Evolutionary conservation across 2,329 filamentous ascomycete genomes (phyloP), one percentile per base, ranked within the genome.

Genomic region (Myriangium duriaei): DNA sequence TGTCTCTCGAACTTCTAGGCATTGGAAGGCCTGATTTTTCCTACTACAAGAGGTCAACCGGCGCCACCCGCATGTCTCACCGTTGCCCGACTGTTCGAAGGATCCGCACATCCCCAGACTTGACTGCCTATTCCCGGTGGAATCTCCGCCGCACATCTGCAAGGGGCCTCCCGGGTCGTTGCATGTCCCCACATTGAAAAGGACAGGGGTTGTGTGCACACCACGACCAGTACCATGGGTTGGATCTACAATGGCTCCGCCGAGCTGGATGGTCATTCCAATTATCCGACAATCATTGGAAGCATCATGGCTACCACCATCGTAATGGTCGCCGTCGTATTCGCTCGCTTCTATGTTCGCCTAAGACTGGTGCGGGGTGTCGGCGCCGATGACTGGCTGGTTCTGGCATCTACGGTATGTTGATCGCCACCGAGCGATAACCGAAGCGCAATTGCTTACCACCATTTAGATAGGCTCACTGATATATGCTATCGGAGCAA

Each of bases 351-450:
- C 28, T 36, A 12, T 9, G 34, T 36, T 13, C 19, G 34, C 12
- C 13, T 36, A 2, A 28, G 13, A 15, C 17, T 16, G 34, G 21
- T 36, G 3, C 16, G 15, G n/a, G 21, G 12, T 9, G 30, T 36
- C 10, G 34, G 34, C 5, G 4, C 18, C 5, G 34, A 36, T 19
- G 34, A 36, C 34, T 36, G 34, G 34, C 19, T 36, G 5, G 9
- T 36, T 11, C 17, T 21, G 21, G 13, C 30, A 11, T 16, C 34
- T 28, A 14, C 34, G 13, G 34, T 36, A 29, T 12, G 17, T 26
- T 11, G 11, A 36, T 12, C 12, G n/a, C n/a, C n/a, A n/a, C 10
- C 28, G 7, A 18, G 11, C 12, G 16, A n/a, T 6, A 7, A 12
- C 13, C 4, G 5, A 10, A 4, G 6, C 12, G 6, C 12, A 12